Evolutionary conservation across 1,139 yeast genomes (phyloP), one percentile per base, ranked within the genome.

Genomic region (Candida sp.): DNA sequence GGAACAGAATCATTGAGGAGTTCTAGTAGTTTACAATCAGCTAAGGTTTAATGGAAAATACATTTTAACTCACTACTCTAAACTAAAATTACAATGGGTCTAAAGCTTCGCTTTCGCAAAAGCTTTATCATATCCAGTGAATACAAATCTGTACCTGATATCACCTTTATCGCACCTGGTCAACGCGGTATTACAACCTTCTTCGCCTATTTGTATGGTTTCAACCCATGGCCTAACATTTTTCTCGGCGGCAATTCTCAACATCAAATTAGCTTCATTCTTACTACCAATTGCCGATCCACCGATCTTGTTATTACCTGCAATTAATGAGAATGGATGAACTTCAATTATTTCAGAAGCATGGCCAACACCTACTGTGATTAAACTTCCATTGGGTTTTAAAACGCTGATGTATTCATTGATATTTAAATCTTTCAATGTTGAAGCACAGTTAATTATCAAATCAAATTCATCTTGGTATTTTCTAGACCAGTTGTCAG

Each of bases 181-280:
- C 49, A 77, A 64, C 5, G 78, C 84, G 53, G 72, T 66, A 41
- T 68, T 65, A 38, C 76, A 74, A 49, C 75, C 74, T 41, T 65
- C 74, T 54, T 75, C 81, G 44, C 69, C 64, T 49, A 81, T 66
- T 39, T 79, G 76, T 40, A 79, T 60, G 32, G 73, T 68, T 63
- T 81, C 84, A 44, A 78, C 72, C 85, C 84, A 79, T 19, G 82
- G 78, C 48, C 68, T 68, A 49, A 80, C 66, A 35, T 68, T 61
- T 52, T 76, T 68, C 52, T 77, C 68, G 11, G 72, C 77, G 23
- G 81, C 82, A 48, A 81, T 56, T 25, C 76, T 58, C 54, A 81
- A 64, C 62, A 81, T 66, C 47, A 75, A 79, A 41, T 70, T 58
- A 39, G 80, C 77, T 61, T 81, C 86, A 33, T 59, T 58, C 57